These are phyloP conservation scores for Capsella rubella DNA, from an alignment of 441 rosid genomes.

Conservation along the genomic window DNA sequence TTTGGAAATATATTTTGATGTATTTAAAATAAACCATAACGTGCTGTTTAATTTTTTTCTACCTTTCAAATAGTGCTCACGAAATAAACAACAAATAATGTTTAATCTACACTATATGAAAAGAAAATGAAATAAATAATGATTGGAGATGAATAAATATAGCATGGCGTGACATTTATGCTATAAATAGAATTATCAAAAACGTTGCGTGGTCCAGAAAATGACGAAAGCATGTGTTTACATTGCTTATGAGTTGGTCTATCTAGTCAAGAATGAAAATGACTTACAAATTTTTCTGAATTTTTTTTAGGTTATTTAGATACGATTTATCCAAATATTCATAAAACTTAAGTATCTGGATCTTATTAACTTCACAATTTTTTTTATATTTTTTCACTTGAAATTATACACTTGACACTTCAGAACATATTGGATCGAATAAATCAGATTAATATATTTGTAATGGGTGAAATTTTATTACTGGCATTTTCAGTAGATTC, in stretches of 20 bases:
- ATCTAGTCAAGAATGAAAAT: background rate
- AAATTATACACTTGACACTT: too few relatives aligned
- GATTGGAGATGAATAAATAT: slow-evolving; percentile 14
- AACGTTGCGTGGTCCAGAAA: slow-evolving; percentile 9
- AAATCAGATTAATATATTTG: too few relatives aligned
- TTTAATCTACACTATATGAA: background rate
- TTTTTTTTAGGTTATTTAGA: background rate
- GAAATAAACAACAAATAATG: background rate
- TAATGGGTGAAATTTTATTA: too few relatives aligned
- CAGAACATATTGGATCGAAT: too few relatives aligned
- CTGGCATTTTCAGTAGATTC: slow-evolving; percentile 11
- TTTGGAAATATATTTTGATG: background rate
- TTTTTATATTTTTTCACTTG: too few relatives aligned
- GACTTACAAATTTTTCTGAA: background rate
- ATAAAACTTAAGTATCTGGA: background rate
- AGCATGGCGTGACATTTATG: slow-evolving; percentile 1
- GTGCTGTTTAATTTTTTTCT: background rate
- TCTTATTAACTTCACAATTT: background rate
- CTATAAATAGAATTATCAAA: slow-evolving; percentile 12
- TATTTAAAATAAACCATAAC: background rate
- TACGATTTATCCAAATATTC: background rate
- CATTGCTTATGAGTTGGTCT: background rate
- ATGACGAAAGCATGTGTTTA: slow-evolving; percentile 23
- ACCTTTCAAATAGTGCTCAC: background rate
- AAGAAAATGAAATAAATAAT: background rate